Conservation (phyloP, 2,329 filamentous ascomycete genomes). For the Claviceps capensis region DNA sequence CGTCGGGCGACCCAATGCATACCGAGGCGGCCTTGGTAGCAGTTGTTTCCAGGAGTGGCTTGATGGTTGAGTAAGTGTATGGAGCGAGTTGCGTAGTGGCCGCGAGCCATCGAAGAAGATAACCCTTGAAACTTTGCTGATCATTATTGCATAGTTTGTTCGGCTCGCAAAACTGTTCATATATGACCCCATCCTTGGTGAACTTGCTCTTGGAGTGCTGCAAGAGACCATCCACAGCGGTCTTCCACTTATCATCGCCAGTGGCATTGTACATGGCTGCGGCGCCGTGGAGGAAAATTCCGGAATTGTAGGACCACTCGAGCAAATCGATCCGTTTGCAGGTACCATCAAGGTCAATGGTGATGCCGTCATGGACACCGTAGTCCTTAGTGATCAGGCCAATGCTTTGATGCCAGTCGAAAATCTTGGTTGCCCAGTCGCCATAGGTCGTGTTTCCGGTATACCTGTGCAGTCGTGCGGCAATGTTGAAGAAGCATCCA, state of each 20-base stretch:
- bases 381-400: slow-evolving; percentile 43
- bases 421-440: slow-evolving; percentile 60
- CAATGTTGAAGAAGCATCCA: slow-evolving; percentile 56
- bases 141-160: slow-evolving; percentile 51
- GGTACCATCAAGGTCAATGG: slow-evolving; percentile 22
- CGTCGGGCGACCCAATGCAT: slow-evolving; percentile 32
- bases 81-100: slow-evolving; percentile 41
- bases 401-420: slow-evolving; percentile 45
- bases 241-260: slow-evolving; percentile 36
- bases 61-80: slow-evolving; percentile 33
- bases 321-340: slow-evolving; percentile 41
- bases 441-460: slow-evolving; percentile 69
- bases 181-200: slow-evolving; percentile 38
- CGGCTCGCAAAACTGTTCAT: slow-evolving; percentile 54
- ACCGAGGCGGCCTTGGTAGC: slow-evolving; percentile 37
- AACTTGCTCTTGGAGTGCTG: slow-evolving; percentile 38
- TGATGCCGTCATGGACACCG: slow-evolving; percentile 38
- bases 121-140: slow-evolving; percentile 65
- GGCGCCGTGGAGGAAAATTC: slow-evolving; percentile 48
- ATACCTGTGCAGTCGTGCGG: slow-evolving; percentile 59
- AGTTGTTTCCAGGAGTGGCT: slow-evolving; percentile 34
- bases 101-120: slow-evolving; percentile 54
- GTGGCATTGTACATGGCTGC: slow-evolving; percentile 53
- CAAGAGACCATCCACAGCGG: slow-evolving; percentile 44
- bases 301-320: slow-evolving; percentile 59